Conservation (phyloP, 2,329 filamentous ascomycete species). For the Dryadomyces quercivorus region DNA sequence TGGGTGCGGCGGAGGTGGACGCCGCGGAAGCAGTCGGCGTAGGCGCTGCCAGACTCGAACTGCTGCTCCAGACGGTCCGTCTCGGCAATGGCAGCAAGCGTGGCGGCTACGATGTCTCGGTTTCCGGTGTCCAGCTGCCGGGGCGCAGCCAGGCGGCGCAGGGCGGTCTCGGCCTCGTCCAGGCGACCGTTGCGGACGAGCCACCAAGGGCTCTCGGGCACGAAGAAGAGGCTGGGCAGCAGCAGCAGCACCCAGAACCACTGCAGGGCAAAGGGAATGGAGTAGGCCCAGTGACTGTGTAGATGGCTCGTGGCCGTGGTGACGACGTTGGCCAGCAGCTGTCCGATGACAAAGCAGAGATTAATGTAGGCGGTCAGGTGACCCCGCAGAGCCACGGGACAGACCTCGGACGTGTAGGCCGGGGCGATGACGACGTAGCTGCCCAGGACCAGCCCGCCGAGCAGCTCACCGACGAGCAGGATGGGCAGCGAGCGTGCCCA, state of each 20-base stretch:
- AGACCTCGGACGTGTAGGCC: constrained; percentile 49
- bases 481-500: constrained; percentile 43
- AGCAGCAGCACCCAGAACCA: constrained; percentile 37
- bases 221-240: constrained; percentile 30
- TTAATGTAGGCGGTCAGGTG: constrained; percentile 48
- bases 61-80: constrained; percentile 46
- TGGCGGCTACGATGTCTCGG: constrained; percentile 23
- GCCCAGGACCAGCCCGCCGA: constrained; percentile 48
- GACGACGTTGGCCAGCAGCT: constrained; percentile 39
- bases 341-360: constrained; percentile 50
- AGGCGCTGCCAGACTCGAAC: constrained; percentile 35
- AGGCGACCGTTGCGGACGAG: constrained; percentile 28
- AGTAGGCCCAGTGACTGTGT: constrained; percentile 34
- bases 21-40: constrained; percentile 37
- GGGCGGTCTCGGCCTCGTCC: constrained; percentile 26
- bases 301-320: constrained; percentile 29
- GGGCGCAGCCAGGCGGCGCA: constrained; percentile 29
- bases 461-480: constrained; percentile 47
- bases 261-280: constrained; percentile 34
- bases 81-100: constrained; percentile 42
- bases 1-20: constrained; percentile 39
- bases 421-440: constrained; percentile 47
- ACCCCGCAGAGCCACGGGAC: constrained; percentile 43
- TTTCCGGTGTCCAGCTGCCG: background rate
- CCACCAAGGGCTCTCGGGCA: constrained; percentile 40